A percentile compares a stretch with the other conserved stretches of the same genome.
These are phyloP conservation scores for Sporisorium reilianum DNA, from an alignment of 1,284 basidiomycete species.

Conservation along the genomic window DNA sequence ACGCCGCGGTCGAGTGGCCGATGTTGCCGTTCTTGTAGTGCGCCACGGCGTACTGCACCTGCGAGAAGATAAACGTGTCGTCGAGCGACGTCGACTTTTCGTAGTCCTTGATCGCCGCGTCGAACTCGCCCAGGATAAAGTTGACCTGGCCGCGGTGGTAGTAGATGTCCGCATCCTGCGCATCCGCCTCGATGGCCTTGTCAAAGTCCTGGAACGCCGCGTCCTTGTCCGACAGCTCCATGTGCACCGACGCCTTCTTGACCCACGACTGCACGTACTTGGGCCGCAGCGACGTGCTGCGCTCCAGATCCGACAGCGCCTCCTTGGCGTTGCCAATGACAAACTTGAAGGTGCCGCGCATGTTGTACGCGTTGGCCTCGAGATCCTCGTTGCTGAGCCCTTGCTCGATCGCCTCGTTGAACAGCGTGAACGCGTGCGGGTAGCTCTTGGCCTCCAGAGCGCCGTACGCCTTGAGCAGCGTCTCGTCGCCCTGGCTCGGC, in stretches of 20 bases:
- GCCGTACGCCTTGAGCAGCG: conserved; percentile 82
- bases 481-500: conserved; percentile 83
- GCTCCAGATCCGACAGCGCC: conserved; percentile 87
- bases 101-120: conserved; percentile 88
- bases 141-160: conserved; percentile 99
- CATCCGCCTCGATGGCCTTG: conserved; percentile 84
- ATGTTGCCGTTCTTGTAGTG: conserved; percentile 90
- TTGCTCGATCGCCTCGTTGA: conserved; percentile 88
- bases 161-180: conserved; percentile 93
- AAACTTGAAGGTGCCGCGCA: conserved; percentile 88
- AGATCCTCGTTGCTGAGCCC: conserved; percentile 80
- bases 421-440: conserved; percentile 81
- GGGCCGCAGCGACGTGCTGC: conserved; percentile 80
- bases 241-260: conserved; percentile 96
- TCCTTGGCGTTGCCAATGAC: conserved; percentile 84
- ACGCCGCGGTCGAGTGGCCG: conserved; percentile 86
- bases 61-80: conserved; percentile 87
- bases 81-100: conserved; percentile 87
- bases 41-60: conserved; percentile 96
- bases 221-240: conserved; percentile 80
- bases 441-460: conserved; percentile 91
- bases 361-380: conserved; percentile 88
- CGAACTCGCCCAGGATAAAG: conserved; percentile 94
- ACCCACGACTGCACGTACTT: conserved; percentile 90
- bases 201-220: conserved; percentile 92